Percentiles rank a stretch among this genome's conserved stretches.
Conservation (phyloP, 2,329 filamentous ascomycete species). For the Byssochlamys sp. region DNA sequence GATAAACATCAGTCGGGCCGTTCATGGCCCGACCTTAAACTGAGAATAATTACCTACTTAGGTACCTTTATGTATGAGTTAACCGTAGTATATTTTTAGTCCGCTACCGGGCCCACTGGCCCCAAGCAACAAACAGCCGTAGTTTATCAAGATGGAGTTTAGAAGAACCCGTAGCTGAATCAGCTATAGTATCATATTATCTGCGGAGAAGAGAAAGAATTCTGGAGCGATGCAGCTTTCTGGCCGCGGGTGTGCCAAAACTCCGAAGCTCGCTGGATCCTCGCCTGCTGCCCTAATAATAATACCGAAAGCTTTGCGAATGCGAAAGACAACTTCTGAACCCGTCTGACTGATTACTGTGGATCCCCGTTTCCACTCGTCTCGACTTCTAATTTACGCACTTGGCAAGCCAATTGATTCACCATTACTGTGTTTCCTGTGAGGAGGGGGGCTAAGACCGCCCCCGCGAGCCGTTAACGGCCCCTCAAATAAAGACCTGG, state of each 20-base stretch:
- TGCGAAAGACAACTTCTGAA: neutral
- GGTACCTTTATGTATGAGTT: too few relatives aligned
- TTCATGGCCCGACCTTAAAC: too few relatives aligned
- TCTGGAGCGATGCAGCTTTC: neutral
- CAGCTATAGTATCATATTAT: too few relatives aligned
- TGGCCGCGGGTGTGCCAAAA: neutral
- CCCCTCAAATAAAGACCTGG: neutral
- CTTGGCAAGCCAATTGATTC: neutral
- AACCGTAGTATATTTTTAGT: neutral
- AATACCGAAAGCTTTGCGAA: too few relatives aligned
- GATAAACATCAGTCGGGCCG: too few relatives aligned
- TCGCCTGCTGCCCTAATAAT: neutral
- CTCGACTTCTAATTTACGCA: neutral
- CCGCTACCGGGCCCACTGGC: neutral
- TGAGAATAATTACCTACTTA: too few relatives aligned
- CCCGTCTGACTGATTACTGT: neutral
- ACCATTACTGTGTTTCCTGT: neutral
- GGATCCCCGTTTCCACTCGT: neutral
- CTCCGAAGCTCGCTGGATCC: neutral
- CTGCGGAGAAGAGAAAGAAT: neutral
- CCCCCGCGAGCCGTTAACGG: neutral
- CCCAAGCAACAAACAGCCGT: neutral
- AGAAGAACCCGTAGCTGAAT: too few relatives aligned
- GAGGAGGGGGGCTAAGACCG: neutral
- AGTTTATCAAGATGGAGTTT: too few relatives aligned